Evolutionary conservation across 1,284 basidiomycete species (phyloP), one percentile per base, ranked within the genome.

Genomic region (Ustilago xerochloae): DNA sequence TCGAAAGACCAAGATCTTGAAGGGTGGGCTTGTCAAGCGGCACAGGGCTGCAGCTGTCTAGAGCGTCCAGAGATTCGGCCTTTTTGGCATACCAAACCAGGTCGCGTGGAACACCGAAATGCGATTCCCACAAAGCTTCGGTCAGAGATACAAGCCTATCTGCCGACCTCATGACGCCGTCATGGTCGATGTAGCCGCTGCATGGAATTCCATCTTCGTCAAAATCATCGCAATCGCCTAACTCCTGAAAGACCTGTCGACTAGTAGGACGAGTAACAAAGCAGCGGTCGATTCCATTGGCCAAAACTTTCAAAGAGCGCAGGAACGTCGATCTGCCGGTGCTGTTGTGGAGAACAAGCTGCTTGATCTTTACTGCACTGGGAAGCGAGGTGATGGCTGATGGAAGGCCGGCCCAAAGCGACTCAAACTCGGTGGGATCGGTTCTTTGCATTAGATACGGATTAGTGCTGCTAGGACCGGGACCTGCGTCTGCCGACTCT

Each of bases 251-350:
- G 3, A 71, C n/a, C 30, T 64, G 46, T 39, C 41, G 48, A 16
- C 62, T 62, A 2, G 58, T 29, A 9, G 68, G 68, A 8, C 68
- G 68, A 9, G 62, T 33, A 15, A 57, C 15, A 41, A 52, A 71
- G 48, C 48, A 58, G 18, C 62, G 45, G n/a, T 71, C 68, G 35
- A 71, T 54, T 13, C 68, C 68, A 32, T 71, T 71, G 12, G 32
- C 20, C 5, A 65, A 28, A 0, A 65, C 59, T 7, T 38, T 26
- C 20, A 65, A 20, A 0, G 63, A 63, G 26, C 53, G 50, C 15
- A 35, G 51, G 30, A 65, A 65, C 5, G 58, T 35, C 0, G 53
- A n/a, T 22, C 20, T 20, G 2, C 52, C 68, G 10, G 41, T 55
- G 15, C n/a, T 46, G 41, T 61, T 53, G 41, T 46, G 41, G 38